Percentiles rank a stretch among this genome's conserved stretches.
phyloP scores from a whole-genome alignment of 176 grass and related monocot species.

The Calamus simplicifolius region DNA sequence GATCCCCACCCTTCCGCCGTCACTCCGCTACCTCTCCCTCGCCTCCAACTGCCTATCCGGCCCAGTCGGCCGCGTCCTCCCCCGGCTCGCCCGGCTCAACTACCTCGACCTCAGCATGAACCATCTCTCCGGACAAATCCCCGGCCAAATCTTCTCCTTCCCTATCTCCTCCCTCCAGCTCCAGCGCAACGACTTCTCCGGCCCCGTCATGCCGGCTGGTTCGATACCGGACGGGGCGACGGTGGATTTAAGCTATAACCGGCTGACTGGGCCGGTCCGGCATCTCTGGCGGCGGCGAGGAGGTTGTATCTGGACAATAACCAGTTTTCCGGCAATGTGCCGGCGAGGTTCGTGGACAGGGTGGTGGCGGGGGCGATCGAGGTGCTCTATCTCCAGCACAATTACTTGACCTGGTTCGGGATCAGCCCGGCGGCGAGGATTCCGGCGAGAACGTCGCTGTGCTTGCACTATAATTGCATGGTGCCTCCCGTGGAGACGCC shows the following conservation, averaged over 20 bases:
- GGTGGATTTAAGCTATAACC: slow-evolving; percentile 78
- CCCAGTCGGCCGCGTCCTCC: slow-evolving; percentile 25
- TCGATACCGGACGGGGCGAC: slow-evolving; percentile 34
- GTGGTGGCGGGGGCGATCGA: slow-evolving; percentile 46
- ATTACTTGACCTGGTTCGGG: slow-evolving; percentile 48
- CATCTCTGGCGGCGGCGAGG: slow-evolving; percentile 37
- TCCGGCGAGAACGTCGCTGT: slow-evolving; percentile 44
- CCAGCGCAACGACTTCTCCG: slow-evolving; percentile 61
- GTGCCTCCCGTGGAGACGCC: slow-evolving; percentile 37
- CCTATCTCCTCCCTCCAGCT: slow-evolving; percentile 51
- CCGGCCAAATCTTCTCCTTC: slow-evolving; percentile 48
- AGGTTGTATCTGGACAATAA: slow-evolving; percentile 71
- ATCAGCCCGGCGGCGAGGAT: slow-evolving; percentile 18
- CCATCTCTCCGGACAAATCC: slow-evolving; percentile 51
- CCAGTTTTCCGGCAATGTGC: slow-evolving; percentile 40
- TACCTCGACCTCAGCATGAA: slow-evolving; percentile 77
- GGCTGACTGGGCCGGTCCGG: slow-evolving; percentile 45
- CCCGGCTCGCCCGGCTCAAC: slow-evolving; percentile 26
- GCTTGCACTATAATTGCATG: slow-evolving; percentile 65
- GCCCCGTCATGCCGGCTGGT: slow-evolving; percentile 33
- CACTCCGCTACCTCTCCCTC: slow-evolving; percentile 64
- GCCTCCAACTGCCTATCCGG: slow-evolving; percentile 61
- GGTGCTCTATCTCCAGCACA: slow-evolving; percentile 80
- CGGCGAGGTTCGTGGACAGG: slow-evolving; percentile 34
- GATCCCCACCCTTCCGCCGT: slow-evolving; percentile 33